Percentiles rank a stretch among this genome's conserved stretches.
Conservation (phyloP, 169 alveolate genomes). For the Plasmodium vivax region DNA sequence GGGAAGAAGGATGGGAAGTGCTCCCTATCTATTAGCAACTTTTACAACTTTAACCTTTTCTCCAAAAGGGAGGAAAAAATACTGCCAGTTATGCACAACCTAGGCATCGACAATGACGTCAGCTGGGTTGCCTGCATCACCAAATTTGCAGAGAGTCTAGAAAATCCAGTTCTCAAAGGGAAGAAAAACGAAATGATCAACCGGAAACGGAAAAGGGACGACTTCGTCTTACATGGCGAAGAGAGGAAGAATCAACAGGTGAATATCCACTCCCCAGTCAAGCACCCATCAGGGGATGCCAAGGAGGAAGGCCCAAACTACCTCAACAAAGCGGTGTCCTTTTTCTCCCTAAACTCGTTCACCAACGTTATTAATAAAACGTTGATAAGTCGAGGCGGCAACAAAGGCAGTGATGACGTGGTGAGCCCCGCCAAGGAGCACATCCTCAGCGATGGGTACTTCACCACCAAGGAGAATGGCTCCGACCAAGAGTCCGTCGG, state of each 20-base stretch:
- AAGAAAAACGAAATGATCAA: conserved; percentile 54
- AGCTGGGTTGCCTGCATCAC: conserved; percentile 69
- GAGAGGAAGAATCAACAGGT: neutral
- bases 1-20: neutral
- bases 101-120: conserved; percentile 55
- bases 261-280: neutral
- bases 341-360: conserved; percentile 39
- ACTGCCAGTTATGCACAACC: conserved; percentile 1
- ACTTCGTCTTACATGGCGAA: neutral
- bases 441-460: conserved; percentile 52
- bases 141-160: conserved; percentile 47
- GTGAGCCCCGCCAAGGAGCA: neutral
- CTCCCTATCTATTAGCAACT: conserved; percentile 19
- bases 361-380: conserved; percentile 13
- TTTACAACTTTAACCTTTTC: conserved; percentile 34
- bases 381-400: neutral
- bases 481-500: neutral
- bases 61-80: conserved; percentile 42
- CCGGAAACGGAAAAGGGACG: neutral
- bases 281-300: neutral
- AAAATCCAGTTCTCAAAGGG: conserved; percentile 29
- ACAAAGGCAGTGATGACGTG: neutral
- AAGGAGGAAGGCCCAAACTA: conserved; percentile 1
- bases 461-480: conserved; percentile 26
- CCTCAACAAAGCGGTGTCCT: conserved; percentile 43